Base-by-base conservation (phyloP, 2,329 filamentous ascomycete species). In the Chaetothyriales sp. region DNA sequence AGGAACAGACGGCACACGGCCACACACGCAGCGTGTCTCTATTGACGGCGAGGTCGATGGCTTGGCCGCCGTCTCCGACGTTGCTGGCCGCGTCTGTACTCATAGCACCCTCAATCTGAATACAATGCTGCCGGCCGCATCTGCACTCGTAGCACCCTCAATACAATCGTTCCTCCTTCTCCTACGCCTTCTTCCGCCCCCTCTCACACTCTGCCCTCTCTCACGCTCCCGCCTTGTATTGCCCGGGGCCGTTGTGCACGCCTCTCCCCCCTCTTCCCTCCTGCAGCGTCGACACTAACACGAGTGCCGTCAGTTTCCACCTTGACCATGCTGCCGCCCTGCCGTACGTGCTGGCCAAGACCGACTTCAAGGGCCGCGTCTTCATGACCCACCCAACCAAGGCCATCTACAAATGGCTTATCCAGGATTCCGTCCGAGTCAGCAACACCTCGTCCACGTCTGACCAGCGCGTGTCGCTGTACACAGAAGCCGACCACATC, bases 351-450 rank as follows among this genome's bases (percentile, higher is more conserved):
- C 78, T 98, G 58, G 86, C 90, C 58, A 98, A 98, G 73, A 97
- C 92, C 40, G 95, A 95, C 68, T 98, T 98, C 74, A 85, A 86
- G 59, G 92, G 92, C 47, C 82, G 89, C 19, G 90, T 97, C 55
- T 97, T 95, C 73, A 98, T 97, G 90, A 98, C 92, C 49, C 92
- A 98, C 73, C 89, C 92, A 1, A 98, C 92, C 46, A 97, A 98
- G 69, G 92, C 92, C 62, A 98, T 98, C 66, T 98, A 98, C 78
- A 97, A 97, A 71, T 97, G 92, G 90, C 81, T 97, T 49, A 95
- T 97, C 57, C 89, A 95, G 68, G 92, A 98, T 69, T 94, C 89
- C 60, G 87, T 98, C 45, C 83, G 92, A 54, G 89, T 98, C 28
- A 86, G 63, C 77, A 92, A 75, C 75, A 87, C 64, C 29, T 74